Percentiles rank a stretch among this genome's conserved stretches.
Conservation (phyloP, 257 asterid genomes). For the Striga asiatica region DNA sequence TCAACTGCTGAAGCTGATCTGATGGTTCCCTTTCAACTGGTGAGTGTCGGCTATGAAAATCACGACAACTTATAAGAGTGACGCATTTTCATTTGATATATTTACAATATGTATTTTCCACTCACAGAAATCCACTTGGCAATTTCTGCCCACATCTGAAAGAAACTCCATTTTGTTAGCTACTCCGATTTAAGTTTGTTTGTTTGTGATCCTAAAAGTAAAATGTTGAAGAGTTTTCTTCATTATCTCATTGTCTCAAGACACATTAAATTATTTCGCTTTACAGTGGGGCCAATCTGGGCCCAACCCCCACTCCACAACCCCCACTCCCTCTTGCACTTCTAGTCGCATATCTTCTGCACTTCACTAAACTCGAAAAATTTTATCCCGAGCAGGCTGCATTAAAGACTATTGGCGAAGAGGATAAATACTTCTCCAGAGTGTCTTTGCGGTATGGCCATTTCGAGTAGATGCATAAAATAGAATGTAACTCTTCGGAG, state of each 20-base stretch:
- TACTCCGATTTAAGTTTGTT: constrained; percentile 5
- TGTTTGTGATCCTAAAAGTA: neutral
- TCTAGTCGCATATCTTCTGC: constrained; percentile 13
- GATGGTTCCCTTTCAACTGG: constrained; percentile 96
- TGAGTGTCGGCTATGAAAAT: constrained; percentile 20
- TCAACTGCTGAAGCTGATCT: constrained; percentile 99
- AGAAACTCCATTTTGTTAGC: neutral
- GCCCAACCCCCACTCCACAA: no score
- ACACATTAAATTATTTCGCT: neutral
- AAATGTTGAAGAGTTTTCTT: neutral
- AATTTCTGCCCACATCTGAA: neutral
- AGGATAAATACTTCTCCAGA: constrained; percentile 80
- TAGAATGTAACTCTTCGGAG: neutral
- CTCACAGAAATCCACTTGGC: neutral
- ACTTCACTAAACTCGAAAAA: constrained; percentile 15
- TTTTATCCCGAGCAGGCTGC: constrained; percentile 63
- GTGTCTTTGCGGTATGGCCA: constrained; percentile 65
- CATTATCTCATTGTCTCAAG: neutral
- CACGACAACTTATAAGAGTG: neutral
- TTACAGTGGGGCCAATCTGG: neutral
- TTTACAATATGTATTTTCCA: neutral
- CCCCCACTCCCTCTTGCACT: constrained; percentile 5
- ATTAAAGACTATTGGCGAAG: constrained; percentile 85
- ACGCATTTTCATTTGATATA: constrained; percentile 7
- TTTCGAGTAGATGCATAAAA: constrained; percentile 1